Conservation (phyloP, 306 rosid species). For the Leucaena leucocephala region DNA sequence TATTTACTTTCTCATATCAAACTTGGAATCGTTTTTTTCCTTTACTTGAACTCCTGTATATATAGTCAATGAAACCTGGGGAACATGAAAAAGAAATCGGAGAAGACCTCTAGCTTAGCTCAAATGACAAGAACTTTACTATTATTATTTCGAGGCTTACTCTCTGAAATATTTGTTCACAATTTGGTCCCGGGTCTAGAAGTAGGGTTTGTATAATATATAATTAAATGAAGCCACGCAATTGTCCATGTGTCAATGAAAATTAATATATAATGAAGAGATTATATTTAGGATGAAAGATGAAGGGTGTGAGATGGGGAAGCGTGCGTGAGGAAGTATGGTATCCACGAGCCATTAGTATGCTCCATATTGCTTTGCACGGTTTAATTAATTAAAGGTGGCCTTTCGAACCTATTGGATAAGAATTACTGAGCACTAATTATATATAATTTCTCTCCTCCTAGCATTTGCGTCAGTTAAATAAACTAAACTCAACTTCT, state of each 20-base stretch:
- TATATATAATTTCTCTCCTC: constrained; percentile 1
- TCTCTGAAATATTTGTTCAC: not conserved
- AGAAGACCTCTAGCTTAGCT: too few species aligned
- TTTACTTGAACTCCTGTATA: not conserved
- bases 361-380: constrained; percentile 25
- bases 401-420: not conserved
- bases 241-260: not conserved
- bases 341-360: constrained; percentile 31
- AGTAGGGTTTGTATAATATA: not conserved
- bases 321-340: constrained; percentile 40
- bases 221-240: not conserved
- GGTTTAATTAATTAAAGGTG: constrained; percentile 29
- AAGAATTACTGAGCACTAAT: not conserved
- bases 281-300: not conserved
- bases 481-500: not conserved
- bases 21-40: not conserved
- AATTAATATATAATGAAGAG: not conserved
- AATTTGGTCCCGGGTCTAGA: not conserved
- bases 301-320: not conserved
- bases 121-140: too few species aligned
- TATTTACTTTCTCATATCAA: not conserved
- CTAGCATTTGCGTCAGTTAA: not conserved
- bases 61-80: not conserved
- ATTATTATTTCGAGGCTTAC: too few species aligned
- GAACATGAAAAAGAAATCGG: not conserved